phyloP scores from a whole-genome alignment of 768 basidiomycete genomes.

The Trametes maxima region DNA sequence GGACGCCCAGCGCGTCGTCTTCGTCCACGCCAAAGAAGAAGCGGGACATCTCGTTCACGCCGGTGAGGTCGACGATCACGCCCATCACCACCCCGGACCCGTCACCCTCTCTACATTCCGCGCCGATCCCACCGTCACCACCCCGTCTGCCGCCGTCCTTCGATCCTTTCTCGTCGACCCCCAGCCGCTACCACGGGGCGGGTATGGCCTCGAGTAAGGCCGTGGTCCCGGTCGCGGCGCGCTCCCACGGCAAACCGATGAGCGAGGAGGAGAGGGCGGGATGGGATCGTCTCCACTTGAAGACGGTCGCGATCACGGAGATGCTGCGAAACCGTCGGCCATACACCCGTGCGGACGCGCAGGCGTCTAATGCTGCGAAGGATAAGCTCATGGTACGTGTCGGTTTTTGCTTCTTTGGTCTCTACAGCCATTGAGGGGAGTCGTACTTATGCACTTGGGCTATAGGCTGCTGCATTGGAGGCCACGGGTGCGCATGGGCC shows the following conservation, averaged over 20 bases:
- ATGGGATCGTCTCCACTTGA: background rate
- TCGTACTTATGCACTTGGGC: background rate
- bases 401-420: background rate
- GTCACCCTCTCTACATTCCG: background rate
- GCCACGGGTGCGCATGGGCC: no score
- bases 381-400: background rate
- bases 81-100: background rate
- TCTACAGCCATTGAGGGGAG: background rate
- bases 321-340: background rate
- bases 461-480: background rate
- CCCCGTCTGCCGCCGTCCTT: background rate
- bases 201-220: background rate
- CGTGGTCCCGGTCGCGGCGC: no score
- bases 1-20: background rate
- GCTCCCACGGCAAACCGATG: background rate
- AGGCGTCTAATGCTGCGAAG: background rate
- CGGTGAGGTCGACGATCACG: slow-evolving; percentile 2
- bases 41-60: background rate
- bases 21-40: background rate
- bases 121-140: background rate
- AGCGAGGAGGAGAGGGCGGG: background rate
- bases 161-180: background rate
- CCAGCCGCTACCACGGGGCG: background rate
- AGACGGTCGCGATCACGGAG: background rate
- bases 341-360: background rate